Percentiles rank a stretch among this genome's conserved stretches.
Evolutionary conservation across 2,329 filamentous ascomycete genomes (phyloP).

Genomic region (Aspergillus transmontanensis): DNA sequence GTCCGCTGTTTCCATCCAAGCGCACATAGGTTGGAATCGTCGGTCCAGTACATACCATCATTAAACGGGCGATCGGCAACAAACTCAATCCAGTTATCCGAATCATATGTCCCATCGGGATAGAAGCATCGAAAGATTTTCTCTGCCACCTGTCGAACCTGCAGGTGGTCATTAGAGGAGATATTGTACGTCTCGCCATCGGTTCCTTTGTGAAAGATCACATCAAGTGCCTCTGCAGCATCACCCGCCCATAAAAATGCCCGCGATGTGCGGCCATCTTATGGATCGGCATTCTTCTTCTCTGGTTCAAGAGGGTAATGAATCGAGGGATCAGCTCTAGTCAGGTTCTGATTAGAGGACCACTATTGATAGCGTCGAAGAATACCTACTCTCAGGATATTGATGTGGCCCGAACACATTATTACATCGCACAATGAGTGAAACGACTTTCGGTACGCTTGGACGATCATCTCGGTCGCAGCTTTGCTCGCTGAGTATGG

Average conservation of each 20-base stretch:
- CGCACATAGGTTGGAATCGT: conserved; percentile 66
- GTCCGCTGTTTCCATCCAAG: conserved; percentile 72
- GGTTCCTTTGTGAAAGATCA: conserved; percentile 75
- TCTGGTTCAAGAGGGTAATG: conserved; percentile 66
- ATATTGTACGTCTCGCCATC: conserved; percentile 82
- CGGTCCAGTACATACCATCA: conserved; percentile 72
- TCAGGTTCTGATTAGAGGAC: not conserved
- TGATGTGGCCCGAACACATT: conserved; percentile 85
- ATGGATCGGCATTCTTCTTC: conserved; percentile 72
- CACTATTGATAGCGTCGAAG: not conserved
- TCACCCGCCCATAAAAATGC: conserved; percentile 79
- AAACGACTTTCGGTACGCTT: conserved; percentile 81
- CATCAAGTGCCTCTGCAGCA: conserved; percentile 80
- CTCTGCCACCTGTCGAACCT: conserved; percentile 70
- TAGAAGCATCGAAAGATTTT: conserved; percentile 65
- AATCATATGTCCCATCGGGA: conserved; percentile 52
- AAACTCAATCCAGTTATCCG: conserved; percentile 70
- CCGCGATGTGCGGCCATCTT: conserved; percentile 72
- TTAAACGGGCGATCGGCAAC: conserved; percentile 79
- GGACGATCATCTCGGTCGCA: conserved; percentile 81
- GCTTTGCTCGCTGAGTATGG: conserved; percentile 83
- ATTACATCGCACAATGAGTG: conserved; percentile 79
- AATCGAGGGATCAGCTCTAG: conserved; percentile 81
- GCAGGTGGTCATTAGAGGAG: conserved; percentile 75
- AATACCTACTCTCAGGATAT: conserved; percentile 74